Evolutionary conservation across 2,329 filamentous ascomycete species (phyloP), one percentile per base, ranked within the genome.

Genomic region (Didymella lethalis): DNA sequence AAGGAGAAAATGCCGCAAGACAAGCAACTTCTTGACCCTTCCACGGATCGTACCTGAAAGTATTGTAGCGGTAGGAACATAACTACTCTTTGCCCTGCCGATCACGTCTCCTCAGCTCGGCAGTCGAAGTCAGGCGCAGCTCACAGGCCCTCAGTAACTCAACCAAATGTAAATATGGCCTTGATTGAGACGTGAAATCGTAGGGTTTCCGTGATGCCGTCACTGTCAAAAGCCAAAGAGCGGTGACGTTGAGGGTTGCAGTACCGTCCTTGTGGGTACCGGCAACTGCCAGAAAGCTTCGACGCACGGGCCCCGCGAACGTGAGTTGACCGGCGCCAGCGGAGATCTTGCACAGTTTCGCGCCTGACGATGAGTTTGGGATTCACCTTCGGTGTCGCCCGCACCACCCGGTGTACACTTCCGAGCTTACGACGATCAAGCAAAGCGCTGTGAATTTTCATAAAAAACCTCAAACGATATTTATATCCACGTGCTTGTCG

Each of bases 1-100:
- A 40, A 29, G 28, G 23, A 28, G 44, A 58, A 61, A 61, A 61
- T 61, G 40, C 59, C 59, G 38, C 54, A 57, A 50, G 46, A 54
- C 45, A 50, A 38, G 49, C 48, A 48, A 58, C 29, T 31, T 58
- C 54, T 54, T 34, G 54, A 23, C 18, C 54, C 26, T 51, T 58
- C 49, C 48, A 54, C 34, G 50, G 46, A 47, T 48, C 44, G 45
- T 58, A 7, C 54, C 54, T 49, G 25, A 23, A 58, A 40, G 7
- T 28, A 45, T 40, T 45, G 46, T 45, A 46, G 49, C 18, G 45
- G 55, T 44, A 52, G 31, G 43, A 12, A 36, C 44, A 48, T 38
- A 38, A 34, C 28, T 46, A 31, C 38, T 20, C 7, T 20, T 28
- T 23, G 49, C 29, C 49, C 38, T 49, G 51, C 31, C 25, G 51